A percentile compares a stretch with the other conserved stretches of the same genome.
Evolutionary conservation across 1,139 yeast species (phyloP).

Genomic region (Suhomyces anneliseae): DNA sequence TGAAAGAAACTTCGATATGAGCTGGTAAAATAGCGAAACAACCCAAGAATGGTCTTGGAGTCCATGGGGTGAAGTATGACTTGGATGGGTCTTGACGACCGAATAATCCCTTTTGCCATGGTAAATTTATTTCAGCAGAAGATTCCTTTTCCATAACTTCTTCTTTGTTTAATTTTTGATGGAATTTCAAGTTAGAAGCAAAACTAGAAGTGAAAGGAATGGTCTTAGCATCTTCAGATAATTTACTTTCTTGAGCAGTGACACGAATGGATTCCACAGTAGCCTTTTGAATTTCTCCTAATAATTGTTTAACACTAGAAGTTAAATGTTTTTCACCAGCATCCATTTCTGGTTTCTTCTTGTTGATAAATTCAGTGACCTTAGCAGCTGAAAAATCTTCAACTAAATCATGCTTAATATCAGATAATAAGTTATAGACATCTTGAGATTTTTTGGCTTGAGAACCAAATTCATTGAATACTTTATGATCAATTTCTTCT

Average conservation of each 20-base stretch:
- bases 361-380: slow-evolving; percentile 25
- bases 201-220: slow-evolving; percentile 57
- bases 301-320: slow-evolving; percentile 52
- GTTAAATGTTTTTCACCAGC: slow-evolving; percentile 42
- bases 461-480: slow-evolving; percentile 22
- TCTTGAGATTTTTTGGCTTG: slow-evolving; percentile 35
- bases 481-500: slow-evolving; percentile 25
- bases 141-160: slow-evolving; percentile 57
- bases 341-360: slow-evolving; percentile 38
- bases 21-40: slow-evolving; percentile 91
- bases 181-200: slow-evolving; percentile 52
- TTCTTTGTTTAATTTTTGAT: slow-evolving; percentile 50
- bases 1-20: slow-evolving; percentile 85
- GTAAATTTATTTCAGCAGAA: slow-evolving; percentile 51
- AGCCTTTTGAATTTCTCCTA: slow-evolving; percentile 53
- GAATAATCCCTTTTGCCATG: slow-evolving; percentile 75
- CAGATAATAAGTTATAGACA: slow-evolving; percentile 29
- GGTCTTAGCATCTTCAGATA: slow-evolving; percentile 29
- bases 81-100: slow-evolving; percentile 78
- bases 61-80: slow-evolving; percentile 95
- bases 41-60: slow-evolving; percentile 88
- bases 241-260: slow-evolving; percentile 25
- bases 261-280: slow-evolving; percentile 52
- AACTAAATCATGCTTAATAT: slow-evolving; percentile 30
- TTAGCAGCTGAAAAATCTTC: slow-evolving; percentile 18